Conservation (phyloP, 495 filamentous ascomycete species). For the Tuber melanosporum region DNA sequence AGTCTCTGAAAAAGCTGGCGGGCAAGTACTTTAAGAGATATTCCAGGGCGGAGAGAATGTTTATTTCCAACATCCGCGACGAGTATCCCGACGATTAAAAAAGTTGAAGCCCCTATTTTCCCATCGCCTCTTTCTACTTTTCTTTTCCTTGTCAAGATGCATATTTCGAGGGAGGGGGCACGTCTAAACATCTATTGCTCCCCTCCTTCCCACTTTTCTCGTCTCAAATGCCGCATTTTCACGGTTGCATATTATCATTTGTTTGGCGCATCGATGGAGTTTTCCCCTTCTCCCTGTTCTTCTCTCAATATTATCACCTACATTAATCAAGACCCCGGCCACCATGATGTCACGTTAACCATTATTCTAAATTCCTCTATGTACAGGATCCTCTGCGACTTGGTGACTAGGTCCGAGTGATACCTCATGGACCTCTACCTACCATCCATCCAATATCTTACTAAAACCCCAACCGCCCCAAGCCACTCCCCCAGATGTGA, state of each 20-base stretch:
- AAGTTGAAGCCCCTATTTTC: not conserved
- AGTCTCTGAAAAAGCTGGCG: slow-evolving; percentile 59
- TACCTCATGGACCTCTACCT: not conserved
- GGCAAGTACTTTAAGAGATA: slow-evolving; percentile 88
- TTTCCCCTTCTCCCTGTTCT: not conserved
- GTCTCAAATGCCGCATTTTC: slow-evolving; percentile 3
- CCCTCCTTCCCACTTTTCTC: not conserved
- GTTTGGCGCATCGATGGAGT: not conserved
- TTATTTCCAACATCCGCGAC: slow-evolving; percentile 80
- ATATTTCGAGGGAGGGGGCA: not conserved
- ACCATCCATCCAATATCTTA: not conserved
- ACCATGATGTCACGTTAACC: not conserved
- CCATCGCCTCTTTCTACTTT: not conserved
- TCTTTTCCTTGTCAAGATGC: not conserved
- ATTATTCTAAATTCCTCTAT: not conserved
- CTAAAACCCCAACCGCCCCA: not conserved
- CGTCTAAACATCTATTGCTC: not conserved
- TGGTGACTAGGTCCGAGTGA: not conserved
- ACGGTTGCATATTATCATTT: slow-evolving; percentile 1
- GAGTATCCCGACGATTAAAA: slow-evolving; percentile 70
- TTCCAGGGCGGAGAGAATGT: slow-evolving; percentile 57
- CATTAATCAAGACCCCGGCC: not conserved
- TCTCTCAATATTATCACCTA: not conserved
- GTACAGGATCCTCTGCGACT: not conserved
- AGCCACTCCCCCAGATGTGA: not conserved